phyloP scores from a whole-genome alignment of 2,329 filamentous ascomycete genomes.

The Talaromyces sp. region DNA sequence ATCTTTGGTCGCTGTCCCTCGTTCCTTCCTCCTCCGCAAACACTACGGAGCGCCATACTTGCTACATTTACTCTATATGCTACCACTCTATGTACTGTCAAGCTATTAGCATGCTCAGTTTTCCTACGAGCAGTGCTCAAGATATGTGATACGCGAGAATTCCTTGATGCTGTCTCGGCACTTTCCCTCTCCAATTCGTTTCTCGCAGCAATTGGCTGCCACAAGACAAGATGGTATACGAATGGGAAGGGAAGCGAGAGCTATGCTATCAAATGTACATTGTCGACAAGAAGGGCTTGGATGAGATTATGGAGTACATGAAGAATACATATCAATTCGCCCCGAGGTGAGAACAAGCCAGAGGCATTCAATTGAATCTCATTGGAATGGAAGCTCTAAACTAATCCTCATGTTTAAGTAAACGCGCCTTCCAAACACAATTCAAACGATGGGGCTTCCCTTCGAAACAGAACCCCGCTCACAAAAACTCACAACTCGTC shows the following conservation, averaged over 20 bases:
- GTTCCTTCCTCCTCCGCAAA: conserved; percentile 10
- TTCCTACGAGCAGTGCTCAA: neutral
- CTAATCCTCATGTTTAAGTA: conserved; percentile 40
- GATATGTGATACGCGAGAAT: conserved; percentile 13
- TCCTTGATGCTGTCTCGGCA: conserved; percentile 25
- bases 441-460: conserved; percentile 79
- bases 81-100: neutral
- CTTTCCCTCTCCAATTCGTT: conserved; percentile 20
- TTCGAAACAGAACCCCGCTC: conserved; percentile 66
- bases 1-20: conserved; percentile 15
- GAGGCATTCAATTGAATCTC: neutral
- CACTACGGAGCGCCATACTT: neutral
- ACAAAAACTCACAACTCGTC: conserved; percentile 66
- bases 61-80: neutral
- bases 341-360: conserved; percentile 57
- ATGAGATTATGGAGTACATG: conserved; percentile 72
- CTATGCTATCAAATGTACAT: conserved; percentile 72
- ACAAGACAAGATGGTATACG: conserved; percentile 50
- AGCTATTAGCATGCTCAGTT: neutral
- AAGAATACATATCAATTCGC: conserved; percentile 62
- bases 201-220: neutral
- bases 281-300: conserved; percentile 66
- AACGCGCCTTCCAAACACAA: conserved; percentile 71
- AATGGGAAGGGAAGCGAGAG: conserved; percentile 64
- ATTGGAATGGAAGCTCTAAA: neutral